Evolutionary conservation across 106 monocot genomes (phyloP).

Genomic region (Alisma plantagoaquatica): DNA sequence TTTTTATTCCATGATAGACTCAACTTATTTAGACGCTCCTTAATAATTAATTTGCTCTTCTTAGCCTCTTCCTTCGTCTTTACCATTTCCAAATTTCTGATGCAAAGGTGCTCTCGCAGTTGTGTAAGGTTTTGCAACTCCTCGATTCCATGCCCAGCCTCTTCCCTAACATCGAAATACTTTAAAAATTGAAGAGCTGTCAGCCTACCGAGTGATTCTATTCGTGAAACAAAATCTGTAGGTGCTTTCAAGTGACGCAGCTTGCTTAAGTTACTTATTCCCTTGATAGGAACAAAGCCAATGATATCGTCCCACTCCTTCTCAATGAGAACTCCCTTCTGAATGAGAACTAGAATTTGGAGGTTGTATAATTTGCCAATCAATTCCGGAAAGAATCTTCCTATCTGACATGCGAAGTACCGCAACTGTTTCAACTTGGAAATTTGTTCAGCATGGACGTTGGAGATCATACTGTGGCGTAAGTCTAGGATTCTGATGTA

Average conservation of each 20-base stretch:
- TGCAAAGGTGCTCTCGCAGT: slow-evolving; percentile 25
- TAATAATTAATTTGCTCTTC: slow-evolving; percentile 8
- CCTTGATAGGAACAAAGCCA: neutral
- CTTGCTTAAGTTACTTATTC: slow-evolving; percentile 8
- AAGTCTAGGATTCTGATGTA: slow-evolving; percentile 25
- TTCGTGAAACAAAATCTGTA: neutral
- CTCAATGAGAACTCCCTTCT: too few species aligned
- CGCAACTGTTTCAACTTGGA: slow-evolving; percentile 18
- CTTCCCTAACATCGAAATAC: slow-evolving; percentile 9
- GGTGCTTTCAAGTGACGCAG: slow-evolving; percentile 16
- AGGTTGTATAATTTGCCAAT: slow-evolving; percentile 15
- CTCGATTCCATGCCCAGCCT: slow-evolving; percentile 12
- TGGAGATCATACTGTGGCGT: slow-evolving; percentile 6
- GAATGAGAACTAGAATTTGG: slow-evolving; percentile 16
- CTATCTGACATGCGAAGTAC: slow-evolving; percentile 5
- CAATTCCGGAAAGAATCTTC: slow-evolving; percentile 9
- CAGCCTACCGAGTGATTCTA: slow-evolving; percentile 22
- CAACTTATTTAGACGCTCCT: slow-evolving; percentile 7
- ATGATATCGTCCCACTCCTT: too few species aligned
- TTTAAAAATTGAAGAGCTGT: slow-evolving; percentile 32
- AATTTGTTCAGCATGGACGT: slow-evolving; percentile 7
- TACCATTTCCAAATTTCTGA: slow-evolving; percentile 20
- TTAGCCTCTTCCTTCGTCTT: slow-evolving; percentile 13
- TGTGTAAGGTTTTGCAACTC: slow-evolving; percentile 23
- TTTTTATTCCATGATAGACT: slow-evolving; percentile 10